Evolutionary conservation across 2,329 filamentous ascomycete species (phyloP), one percentile per base, ranked within the genome.

Genomic region (Ciborinia camelliae): DNA sequence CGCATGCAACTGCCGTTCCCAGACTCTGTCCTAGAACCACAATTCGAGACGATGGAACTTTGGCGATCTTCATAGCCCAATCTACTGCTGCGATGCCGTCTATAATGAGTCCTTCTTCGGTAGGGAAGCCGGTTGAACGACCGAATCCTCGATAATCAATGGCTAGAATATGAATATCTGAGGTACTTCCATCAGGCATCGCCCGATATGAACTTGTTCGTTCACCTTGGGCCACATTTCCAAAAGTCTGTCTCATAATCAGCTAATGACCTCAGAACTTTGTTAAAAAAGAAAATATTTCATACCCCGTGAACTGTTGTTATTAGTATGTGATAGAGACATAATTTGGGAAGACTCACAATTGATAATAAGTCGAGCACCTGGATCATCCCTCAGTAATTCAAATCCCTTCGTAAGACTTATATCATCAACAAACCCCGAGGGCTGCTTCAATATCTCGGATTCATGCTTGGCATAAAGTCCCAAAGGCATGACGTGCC

Each of bases 81-180:
- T 92, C 83, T 3, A 96, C 81, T 3, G 91, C 79, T 0, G 91
- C 82, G 4, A 89, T 81, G 20, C 88, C 91, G 74, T 98, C 94
- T 5, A 84, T 85, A 63, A 96, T 90, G 9, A 98, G 79, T 0
- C 94, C 94, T 43, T 83, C 79, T 78, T 98, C 94, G 0, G 87
- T 89, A 0, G 94, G 94, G 4, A 77, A 79, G n/a, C 94, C 92
- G 0, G 88, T 91, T 10, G 90, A 95, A 47, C 85, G 82, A 0
- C 92, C 93, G 71, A 91, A 97, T 8, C 93, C 93, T 23, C 93
- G 89, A 77, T 97, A 97, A 79, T 97, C 92, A 71, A 97, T 87
- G 47, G 91, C 86, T n/a, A 97, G 81, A 52, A 97, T 84, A 74
- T 97, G 93, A 63, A 92, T 85, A 64, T 84, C 81, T 0, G 81